phyloP scores from a whole-genome alignment of 495 filamentous ascomycete genomes.

The Wilcoxina mikolae region DNA sequence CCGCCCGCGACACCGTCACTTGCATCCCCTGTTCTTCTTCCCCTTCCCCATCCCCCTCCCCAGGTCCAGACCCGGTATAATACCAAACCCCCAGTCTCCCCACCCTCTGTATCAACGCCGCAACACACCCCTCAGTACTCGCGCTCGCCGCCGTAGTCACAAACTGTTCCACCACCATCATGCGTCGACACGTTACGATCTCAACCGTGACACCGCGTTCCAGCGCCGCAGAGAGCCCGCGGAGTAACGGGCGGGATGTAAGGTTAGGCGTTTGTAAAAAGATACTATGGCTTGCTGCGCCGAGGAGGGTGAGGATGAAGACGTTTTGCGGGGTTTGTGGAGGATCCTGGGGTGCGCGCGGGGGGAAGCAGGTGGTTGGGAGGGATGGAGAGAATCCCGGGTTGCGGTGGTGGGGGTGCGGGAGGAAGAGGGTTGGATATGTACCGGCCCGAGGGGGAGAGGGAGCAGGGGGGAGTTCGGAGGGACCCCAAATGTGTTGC shows the following conservation, averaged over 20 bases:
- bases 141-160: constrained; percentile 41
- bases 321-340: constrained; percentile 54
- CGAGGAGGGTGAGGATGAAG: constrained; percentile 42
- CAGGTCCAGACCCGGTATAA: constrained; percentile 10
- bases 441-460: background rate
- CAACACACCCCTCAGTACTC: constrained; percentile 44
- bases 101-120: constrained; percentile 32
- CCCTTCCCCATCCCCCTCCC: background rate
- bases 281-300: constrained; percentile 38
- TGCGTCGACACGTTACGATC: constrained; percentile 46
- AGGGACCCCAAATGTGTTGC: constrained; percentile 38
- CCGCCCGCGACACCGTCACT: constrained; percentile 1
- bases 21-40: constrained; percentile 2
- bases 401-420: constrained; percentile 52
- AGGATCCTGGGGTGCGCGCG: constrained; percentile 35
- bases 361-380: constrained; percentile 28
- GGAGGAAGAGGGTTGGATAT: constrained; percentile 44
- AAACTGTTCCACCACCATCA: constrained; percentile 63
- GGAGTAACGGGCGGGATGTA: constrained; percentile 43
- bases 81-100: constrained; percentile 21
- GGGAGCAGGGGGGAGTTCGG: background rate
- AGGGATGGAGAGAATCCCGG: constrained; percentile 35
- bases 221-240: constrained; percentile 34
- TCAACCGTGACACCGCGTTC: constrained; percentile 44
- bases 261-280: constrained; percentile 60